Conservation (phyloP, 345 rosid genomes). For the Citrus medica region DNA sequence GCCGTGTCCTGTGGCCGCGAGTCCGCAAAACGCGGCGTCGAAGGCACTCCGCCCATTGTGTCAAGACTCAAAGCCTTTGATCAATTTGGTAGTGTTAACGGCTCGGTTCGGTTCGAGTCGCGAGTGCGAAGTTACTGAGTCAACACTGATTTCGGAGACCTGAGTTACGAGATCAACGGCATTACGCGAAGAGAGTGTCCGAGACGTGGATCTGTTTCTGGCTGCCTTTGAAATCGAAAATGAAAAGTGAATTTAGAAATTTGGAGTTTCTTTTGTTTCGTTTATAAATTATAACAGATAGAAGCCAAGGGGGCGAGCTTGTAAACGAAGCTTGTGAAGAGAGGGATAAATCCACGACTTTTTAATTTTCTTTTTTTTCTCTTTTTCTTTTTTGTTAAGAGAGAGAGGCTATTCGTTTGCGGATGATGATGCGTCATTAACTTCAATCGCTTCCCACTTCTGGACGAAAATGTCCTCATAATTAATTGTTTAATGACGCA, state of each 20-base stretch:
- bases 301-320: constrained; percentile 31
- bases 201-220: constrained; percentile 14
- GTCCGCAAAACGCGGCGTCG: constrained; percentile 58
- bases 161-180: constrained; percentile 41
- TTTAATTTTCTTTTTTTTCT: neutral
- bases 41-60: constrained; percentile 82
- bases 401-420: neutral
- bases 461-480: constrained; percentile 7
- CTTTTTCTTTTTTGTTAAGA: neutral
- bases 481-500: neutral
- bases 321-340: constrained; percentile 34
- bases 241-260: neutral
- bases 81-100: neutral
- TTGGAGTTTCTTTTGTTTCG: constrained; percentile 2
- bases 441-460: neutral
- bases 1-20: constrained; percentile 45
- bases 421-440: constrained; percentile 3
- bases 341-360: constrained; percentile 2
- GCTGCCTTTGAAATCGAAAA: constrained; percentile 18
- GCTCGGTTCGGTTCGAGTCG: constrained; percentile 9
- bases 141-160: constrained; percentile 34
- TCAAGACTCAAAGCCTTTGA: neutral
- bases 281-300: constrained; percentile 6
- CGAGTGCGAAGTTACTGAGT: constrained; percentile 17
- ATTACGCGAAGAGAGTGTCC: constrained; percentile 23